A percentile compares a stretch with the other conserved stretches of the same genome.
phyloP scores from a whole-genome alignment of 2,329 filamentous ascomycete genomes.

The Helminthosporium solani region DNA sequence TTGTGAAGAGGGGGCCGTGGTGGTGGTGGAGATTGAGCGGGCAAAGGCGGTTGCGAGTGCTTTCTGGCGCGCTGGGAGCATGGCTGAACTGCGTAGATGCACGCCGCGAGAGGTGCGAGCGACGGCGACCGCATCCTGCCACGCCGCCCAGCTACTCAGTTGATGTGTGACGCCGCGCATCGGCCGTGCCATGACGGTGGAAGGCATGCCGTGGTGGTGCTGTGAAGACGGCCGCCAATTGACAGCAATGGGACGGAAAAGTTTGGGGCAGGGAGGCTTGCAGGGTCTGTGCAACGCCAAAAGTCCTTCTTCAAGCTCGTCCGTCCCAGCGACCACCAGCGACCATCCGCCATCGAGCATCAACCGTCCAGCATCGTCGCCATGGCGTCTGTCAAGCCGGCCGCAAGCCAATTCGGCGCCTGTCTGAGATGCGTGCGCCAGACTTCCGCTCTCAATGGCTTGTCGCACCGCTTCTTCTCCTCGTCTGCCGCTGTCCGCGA shows the following conservation, averaged over 20 bases:
- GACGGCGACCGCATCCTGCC: conserved; percentile 45
- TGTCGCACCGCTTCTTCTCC: conserved; percentile 49
- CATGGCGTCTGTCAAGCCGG: conserved; percentile 40
- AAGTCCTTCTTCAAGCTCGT: conserved; percentile 6
- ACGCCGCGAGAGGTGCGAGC: conserved; percentile 42
- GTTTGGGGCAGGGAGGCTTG: background rate
- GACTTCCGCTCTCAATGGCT: conserved; percentile 23
- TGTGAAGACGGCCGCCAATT: too few relatives aligned
- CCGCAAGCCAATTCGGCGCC: conserved; percentile 34
- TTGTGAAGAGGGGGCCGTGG: conserved; percentile 56
- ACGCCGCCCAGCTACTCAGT: conserved; percentile 30
- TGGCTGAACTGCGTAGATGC: too few relatives aligned
- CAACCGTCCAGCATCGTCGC: conserved; percentile 15
- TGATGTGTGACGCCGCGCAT: conserved; percentile 38
- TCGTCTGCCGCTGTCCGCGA: conserved; percentile 47
- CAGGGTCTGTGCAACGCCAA: conserved; percentile 10
- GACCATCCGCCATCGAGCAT: too few relatives aligned
- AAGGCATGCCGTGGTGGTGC: conserved; percentile 41
- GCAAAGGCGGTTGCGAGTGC: conserved; percentile 23
- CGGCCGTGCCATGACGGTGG: conserved; percentile 39
- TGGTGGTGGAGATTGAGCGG: conserved; percentile 43
- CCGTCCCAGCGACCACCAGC: too few relatives aligned
- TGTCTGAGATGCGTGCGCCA: conserved; percentile 39
- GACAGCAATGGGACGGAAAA: too few relatives aligned
- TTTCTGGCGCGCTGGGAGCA: conserved; percentile 27